phyloP scores from a whole-genome alignment of 2,329 filamentous ascomycete genomes.

The Trichoderma citrinoviride region DNA sequence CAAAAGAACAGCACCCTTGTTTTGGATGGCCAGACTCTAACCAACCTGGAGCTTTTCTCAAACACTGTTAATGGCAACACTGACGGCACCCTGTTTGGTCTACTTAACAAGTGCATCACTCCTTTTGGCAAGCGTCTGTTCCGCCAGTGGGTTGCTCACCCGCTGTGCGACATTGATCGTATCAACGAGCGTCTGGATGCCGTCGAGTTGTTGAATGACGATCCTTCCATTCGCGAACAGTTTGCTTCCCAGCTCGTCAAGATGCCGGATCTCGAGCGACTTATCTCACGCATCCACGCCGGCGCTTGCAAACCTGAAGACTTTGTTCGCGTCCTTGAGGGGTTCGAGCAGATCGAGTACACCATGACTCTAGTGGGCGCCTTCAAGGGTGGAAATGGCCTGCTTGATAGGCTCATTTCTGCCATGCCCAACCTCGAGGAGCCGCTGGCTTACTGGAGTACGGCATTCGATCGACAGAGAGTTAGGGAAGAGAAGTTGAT shows the following conservation, averaged over 20 bases:
- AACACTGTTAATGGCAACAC: slow-evolving; percentile 84
- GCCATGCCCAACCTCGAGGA: slow-evolving; percentile 81
- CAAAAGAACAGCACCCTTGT: slow-evolving; percentile 85
- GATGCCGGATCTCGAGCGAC: slow-evolving; percentile 88
- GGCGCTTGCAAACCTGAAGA: slow-evolving; percentile 87
- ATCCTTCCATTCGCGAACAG: slow-evolving; percentile 75
- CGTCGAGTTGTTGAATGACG: slow-evolving; percentile 86
- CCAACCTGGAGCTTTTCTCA: slow-evolving; percentile 95
- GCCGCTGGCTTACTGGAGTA: slow-evolving; percentile 80
- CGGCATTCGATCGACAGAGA: slow-evolving; percentile 80
- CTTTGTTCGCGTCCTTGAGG: slow-evolving; percentile 89
- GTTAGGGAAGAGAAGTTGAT: slow-evolving; percentile 78
- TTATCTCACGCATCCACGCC: slow-evolving; percentile 93
- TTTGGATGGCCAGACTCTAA: slow-evolving; percentile 90
- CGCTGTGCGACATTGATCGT: slow-evolving; percentile 76
- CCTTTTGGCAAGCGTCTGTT: slow-evolving; percentile 96
- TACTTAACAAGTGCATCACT: slow-evolving; percentile 92
- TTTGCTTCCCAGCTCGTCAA: slow-evolving; percentile 86
- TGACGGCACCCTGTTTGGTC: slow-evolving; percentile 83
- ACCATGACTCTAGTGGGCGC: slow-evolving; percentile 77
- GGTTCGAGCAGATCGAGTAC: slow-evolving; percentile 97
- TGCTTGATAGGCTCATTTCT: slow-evolving; percentile 78
- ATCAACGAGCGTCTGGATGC: slow-evolving; percentile 95
- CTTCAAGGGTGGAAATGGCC: slow-evolving; percentile 72
- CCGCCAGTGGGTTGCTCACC: slow-evolving; percentile 96